A percentile compares a stretch with the other conserved stretches of the same genome.
Evolutionary conservation across 306 rosid genomes (phyloP).

Genomic region (Cucurbita argyrosperma): DNA sequence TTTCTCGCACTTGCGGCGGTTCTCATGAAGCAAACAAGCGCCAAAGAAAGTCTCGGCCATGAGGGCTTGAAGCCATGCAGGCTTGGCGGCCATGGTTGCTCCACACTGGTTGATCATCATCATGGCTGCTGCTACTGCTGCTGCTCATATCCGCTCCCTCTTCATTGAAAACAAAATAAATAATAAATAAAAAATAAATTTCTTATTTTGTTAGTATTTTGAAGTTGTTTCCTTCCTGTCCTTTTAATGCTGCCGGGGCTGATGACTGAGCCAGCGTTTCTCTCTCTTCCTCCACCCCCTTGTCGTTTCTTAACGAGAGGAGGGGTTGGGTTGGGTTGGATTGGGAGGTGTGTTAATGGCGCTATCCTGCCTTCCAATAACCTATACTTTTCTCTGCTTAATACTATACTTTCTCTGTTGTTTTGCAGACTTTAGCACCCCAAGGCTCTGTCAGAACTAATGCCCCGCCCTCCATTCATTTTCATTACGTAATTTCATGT

Average conservation of each 20-base stretch:
- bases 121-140: no score
- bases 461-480: no score
- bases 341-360: neutral
- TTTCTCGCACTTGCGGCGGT: constrained; percentile 87
- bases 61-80: constrained; percentile 85
- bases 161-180: no score
- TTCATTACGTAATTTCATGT: no score
- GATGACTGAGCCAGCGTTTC: neutral
- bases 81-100: constrained; percentile 15
- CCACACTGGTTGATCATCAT: neutral
- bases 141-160: no score
- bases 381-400: constrained; percentile 3
- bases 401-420: constrained; percentile 1
- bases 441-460: neutral
- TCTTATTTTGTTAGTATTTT: no score
- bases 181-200: no score
- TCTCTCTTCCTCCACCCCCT: neutral
- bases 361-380: constrained; percentile 1
- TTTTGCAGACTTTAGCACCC: constrained; percentile 3
- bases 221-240: neutral
- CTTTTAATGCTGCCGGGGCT: neutral
- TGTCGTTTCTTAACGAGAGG: neutral
- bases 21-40: constrained; percentile 72
- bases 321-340: neutral
- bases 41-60: constrained; percentile 94